Evolutionary conservation across 2,329 filamentous ascomycete species (phyloP).

Genomic region (Penicillium sp.): DNA sequence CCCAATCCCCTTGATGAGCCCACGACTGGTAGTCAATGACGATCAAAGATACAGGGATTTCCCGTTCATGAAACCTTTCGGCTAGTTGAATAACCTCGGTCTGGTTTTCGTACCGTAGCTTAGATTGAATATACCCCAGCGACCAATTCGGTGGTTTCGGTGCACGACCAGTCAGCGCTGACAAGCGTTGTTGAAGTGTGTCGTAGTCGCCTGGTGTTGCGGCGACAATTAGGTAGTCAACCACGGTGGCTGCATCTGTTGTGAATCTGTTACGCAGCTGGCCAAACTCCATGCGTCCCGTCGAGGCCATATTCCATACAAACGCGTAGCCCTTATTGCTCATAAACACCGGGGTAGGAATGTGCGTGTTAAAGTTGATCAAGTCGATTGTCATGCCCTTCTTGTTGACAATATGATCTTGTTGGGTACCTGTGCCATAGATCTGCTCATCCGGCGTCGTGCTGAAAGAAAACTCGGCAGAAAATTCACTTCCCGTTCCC

Average conservation of each 20-base stretch:
- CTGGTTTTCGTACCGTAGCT: slow-evolving; percentile 66
- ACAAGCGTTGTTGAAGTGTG: slow-evolving; percentile 59
- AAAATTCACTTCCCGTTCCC: slow-evolving; percentile 40
- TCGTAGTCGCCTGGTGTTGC: slow-evolving; percentile 53
- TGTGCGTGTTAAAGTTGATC: slow-evolving; percentile 68
- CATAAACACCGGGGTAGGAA: slow-evolving; percentile 63
- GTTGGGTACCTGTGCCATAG: slow-evolving; percentile 68
- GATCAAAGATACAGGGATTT: slow-evolving; percentile 65
- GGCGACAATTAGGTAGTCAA: slow-evolving; percentile 66
- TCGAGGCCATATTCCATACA: slow-evolving; percentile 66
- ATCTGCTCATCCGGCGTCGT: slow-evolving; percentile 57
- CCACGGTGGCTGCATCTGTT: slow-evolving; percentile 55
- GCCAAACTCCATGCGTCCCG: slow-evolving; percentile 63
- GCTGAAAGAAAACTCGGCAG: slow-evolving; percentile 41
- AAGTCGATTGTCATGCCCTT: slow-evolving; percentile 65
- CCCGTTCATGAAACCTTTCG: slow-evolving; percentile 56
- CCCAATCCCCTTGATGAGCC: slow-evolving; percentile 67
- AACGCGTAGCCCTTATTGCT: slow-evolving; percentile 64
- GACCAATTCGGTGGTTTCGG: slow-evolving; percentile 69
- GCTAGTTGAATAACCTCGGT: slow-evolving; percentile 63
- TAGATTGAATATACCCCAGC: slow-evolving; percentile 69
- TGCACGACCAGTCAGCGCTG: slow-evolving; percentile 57
- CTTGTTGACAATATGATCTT: slow-evolving; percentile 62
- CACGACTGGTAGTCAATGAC: slow-evolving; percentile 70
- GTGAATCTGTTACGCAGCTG: slow-evolving; percentile 63